Percentiles rank a stretch among this genome's conserved stretches.
Conservation (phyloP, 2,329 filamentous ascomycete genomes). For the Rutstroemia sp. region DNA sequence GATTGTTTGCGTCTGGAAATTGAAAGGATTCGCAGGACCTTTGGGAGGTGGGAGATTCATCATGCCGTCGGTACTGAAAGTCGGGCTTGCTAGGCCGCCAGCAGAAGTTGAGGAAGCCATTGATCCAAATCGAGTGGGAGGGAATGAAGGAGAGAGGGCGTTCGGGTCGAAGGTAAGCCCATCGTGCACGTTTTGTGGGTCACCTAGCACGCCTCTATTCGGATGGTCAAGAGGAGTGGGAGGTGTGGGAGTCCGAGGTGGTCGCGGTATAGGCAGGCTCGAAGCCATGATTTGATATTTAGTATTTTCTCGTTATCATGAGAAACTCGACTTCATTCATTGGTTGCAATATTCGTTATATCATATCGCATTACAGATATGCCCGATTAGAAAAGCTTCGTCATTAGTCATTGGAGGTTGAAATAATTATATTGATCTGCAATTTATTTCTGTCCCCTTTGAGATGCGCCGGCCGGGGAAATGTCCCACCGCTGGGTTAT, state of each 20-base stretch:
- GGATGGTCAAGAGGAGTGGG: slow-evolving; percentile 41
- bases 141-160: slow-evolving; percentile 37
- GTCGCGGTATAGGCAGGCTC: slow-evolving; percentile 48
- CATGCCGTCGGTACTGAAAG: slow-evolving; percentile 24
- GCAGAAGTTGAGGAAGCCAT: slow-evolving; percentile 27
- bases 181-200: slow-evolving; percentile 21
- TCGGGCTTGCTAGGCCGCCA: slow-evolving; percentile 16
- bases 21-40: slow-evolving; percentile 65
- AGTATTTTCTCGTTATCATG: slow-evolving; percentile 5
- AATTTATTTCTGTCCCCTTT: slow-evolving; percentile 7
- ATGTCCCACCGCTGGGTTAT: background rate
- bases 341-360: background rate
- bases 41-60: slow-evolving; percentile 23
- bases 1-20: slow-evolving; percentile 80
- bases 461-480: background rate
- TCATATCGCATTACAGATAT: background rate
- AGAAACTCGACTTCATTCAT: background rate
- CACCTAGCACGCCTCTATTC: slow-evolving; percentile 4
- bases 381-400: background rate
- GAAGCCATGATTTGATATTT: slow-evolving; percentile 44
- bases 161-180: slow-evolving; percentile 35
- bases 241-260: slow-evolving; percentile 58
- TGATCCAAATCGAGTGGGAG: slow-evolving; percentile 27
- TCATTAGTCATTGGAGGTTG: slow-evolving; percentile 6
- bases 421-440: slow-evolving; percentile 8